Percentiles rank a stretch among this genome's conserved stretches.
These are phyloP conservation scores for Yamadazyma ubonensis DNA, from an alignment of 805 yeast species.

Conservation along the genomic window DNA sequence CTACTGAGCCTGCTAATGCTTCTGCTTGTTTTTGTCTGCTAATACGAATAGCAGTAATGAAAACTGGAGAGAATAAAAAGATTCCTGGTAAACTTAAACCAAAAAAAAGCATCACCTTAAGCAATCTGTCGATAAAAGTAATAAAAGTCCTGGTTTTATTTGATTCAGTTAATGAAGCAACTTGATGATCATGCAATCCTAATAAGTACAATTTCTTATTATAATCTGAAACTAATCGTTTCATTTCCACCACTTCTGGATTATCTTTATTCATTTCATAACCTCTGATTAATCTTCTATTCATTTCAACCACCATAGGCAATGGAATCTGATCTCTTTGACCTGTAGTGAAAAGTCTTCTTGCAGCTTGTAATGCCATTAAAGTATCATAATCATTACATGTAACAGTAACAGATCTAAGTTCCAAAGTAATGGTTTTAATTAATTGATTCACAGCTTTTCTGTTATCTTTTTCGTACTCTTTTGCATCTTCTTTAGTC, in stretches of 20 bases:
- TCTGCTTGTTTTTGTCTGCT: slow-evolving; percentile 35
- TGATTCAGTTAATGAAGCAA: slow-evolving; percentile 26
- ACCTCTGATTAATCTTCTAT: slow-evolving; percentile 37
- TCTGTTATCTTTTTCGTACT: slow-evolving; percentile 27
- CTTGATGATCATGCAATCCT: slow-evolving; percentile 44
- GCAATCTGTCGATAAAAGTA: slow-evolving; percentile 26
- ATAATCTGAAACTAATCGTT: slow-evolving; percentile 31
- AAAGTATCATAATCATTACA: slow-evolving; percentile 43
- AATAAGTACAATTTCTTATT: slow-evolving; percentile 29
- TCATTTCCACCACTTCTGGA: slow-evolving; percentile 34
- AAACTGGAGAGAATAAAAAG: slow-evolving; percentile 40
- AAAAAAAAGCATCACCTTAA: slow-evolving; percentile 28
- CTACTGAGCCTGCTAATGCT: slow-evolving; percentile 39
- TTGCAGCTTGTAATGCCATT: slow-evolving; percentile 43
- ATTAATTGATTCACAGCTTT: slow-evolving; percentile 28
- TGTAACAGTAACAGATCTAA: slow-evolving; percentile 41
- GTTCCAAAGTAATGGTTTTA: slow-evolving; percentile 29
- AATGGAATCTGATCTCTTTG: slow-evolving; percentile 36
- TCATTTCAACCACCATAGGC: slow-evolving; percentile 43
- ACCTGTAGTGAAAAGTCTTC: slow-evolving; percentile 38
- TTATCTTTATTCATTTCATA: slow-evolving; percentile 33
- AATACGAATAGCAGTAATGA: slow-evolving; percentile 32
- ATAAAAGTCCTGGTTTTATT: slow-evolving; percentile 22
- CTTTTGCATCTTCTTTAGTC: slow-evolving; percentile 25
- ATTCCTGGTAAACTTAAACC: slow-evolving; percentile 39